These are phyloP conservation scores for Pouteria campechiana DNA, from an alignment of 179 eudicot genomes.

Conservation along the genomic window DNA sequence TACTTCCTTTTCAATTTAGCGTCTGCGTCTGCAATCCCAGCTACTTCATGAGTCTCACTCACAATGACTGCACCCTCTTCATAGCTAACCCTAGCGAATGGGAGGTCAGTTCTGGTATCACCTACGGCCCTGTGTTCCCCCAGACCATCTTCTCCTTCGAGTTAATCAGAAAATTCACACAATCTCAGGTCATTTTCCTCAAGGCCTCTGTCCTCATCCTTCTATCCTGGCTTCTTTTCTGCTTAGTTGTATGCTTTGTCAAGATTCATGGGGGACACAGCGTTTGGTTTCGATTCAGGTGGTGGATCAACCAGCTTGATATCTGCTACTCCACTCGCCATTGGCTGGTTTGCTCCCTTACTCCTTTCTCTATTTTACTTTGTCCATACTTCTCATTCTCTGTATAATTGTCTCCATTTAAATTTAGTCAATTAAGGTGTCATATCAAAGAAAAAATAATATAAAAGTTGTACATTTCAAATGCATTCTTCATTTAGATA, in stretches of 20 bases:
- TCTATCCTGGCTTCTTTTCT: constrained; percentile 54
- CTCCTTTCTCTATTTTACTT: background rate
- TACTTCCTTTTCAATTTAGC: constrained; percentile 48
- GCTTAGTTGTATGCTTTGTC: constrained; percentile 39
- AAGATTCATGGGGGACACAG: constrained; percentile 52
- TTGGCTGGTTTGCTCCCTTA: constrained; percentile 50
- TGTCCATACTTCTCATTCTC: background rate
- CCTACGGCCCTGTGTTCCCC: constrained; percentile 42
- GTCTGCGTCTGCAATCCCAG: constrained; percentile 80
- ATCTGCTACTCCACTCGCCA: constrained; percentile 71
- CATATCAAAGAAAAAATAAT: too few species aligned
- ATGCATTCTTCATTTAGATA: too few species aligned
- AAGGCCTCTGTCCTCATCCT: constrained; percentile 54
- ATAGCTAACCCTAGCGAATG: constrained; percentile 12
- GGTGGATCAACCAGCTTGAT: constrained; percentile 96
- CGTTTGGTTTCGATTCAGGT: constrained; percentile 63
- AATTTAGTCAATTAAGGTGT: too few species aligned
- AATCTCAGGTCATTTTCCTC: constrained; percentile 75
- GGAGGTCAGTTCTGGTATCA: constrained; percentile 49
- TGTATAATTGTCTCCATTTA: too few species aligned
- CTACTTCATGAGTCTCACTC: constrained; percentile 31
- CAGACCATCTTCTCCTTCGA: constrained; percentile 61
- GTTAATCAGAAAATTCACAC: constrained; percentile 54
- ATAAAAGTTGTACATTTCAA: too few species aligned
- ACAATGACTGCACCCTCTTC: constrained; percentile 33